A percentile compares a stretch with the other conserved stretches of the same genome.
Evolutionary conservation across 73 alveolate species (phyloP).

Genomic region (Paramecium bursaria): DNA sequence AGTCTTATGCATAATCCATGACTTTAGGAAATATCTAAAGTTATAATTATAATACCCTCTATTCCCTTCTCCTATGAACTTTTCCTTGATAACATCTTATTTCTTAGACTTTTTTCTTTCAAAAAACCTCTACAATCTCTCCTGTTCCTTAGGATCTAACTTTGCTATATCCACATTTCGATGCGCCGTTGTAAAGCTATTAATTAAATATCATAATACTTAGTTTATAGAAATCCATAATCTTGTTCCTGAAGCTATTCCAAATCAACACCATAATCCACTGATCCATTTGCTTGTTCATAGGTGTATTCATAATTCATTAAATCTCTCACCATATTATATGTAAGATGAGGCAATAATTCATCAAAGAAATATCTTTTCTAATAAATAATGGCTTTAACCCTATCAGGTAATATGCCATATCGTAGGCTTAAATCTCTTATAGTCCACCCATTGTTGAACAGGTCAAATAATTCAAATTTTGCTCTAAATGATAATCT

Average conservation of each 20-base stretch:
- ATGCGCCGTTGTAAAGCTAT: constrained; percentile 22
- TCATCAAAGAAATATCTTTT: constrained; percentile 76
- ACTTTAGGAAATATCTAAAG: constrained; percentile 36
- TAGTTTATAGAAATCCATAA: constrained; percentile 39
- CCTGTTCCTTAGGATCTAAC: constrained; percentile 23
- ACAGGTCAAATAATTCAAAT: constrained; percentile 72
- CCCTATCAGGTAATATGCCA: constrained; percentile 87
- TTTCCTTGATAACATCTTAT: constrained; percentile 35
- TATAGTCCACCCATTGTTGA: constrained; percentile 76
- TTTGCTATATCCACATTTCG: constrained; percentile 42
- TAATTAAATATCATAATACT: background rate
- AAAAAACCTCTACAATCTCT: constrained; percentile 36
- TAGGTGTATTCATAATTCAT: constrained; percentile 68
- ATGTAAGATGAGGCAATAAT: constrained; percentile 79
- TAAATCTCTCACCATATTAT: constrained; percentile 71
- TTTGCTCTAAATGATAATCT: constrained; percentile 79
- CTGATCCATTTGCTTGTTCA: constrained; percentile 70
- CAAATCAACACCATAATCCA: constrained; percentile 82
- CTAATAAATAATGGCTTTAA: constrained; percentile 75
- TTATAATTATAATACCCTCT: constrained; percentile 4
- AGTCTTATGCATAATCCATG: constrained; percentile 53
- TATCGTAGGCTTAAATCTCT: constrained; percentile 74
- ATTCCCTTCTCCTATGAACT: constrained; percentile 22
- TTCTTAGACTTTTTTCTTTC: constrained; percentile 44
- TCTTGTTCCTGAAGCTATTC: constrained; percentile 12